Conservation (phyloP, 345 rosid genomes). For the Sonneratia alba region DNA sequence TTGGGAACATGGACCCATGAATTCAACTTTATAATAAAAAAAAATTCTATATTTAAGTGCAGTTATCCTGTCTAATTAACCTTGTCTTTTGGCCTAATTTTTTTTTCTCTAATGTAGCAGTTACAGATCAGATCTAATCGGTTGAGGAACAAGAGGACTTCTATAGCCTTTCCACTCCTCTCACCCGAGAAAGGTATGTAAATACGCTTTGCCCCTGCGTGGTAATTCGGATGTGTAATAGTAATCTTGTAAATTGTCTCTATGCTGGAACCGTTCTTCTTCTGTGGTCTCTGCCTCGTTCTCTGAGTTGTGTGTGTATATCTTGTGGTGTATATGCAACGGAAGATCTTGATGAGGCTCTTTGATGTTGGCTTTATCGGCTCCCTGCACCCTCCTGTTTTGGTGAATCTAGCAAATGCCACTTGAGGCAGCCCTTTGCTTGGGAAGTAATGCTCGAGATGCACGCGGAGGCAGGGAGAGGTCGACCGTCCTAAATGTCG, state of each 20-base stretch:
- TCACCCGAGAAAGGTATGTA: not conserved
- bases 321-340: not conserved
- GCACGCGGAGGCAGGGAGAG: not conserved
- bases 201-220: not conserved
- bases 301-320: not conserved
- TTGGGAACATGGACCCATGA: conserved; percentile 3
- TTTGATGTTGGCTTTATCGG: not conserved
- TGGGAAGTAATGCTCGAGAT: not conserved
- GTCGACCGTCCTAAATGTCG: too few species aligned
- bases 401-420: not conserved
- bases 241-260: not conserved
- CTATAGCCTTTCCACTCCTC: not conserved
- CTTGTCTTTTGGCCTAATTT: not conserved
- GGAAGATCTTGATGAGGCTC: not conserved
- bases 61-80: not conserved
- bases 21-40: not conserved
- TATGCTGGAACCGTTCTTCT: not conserved
- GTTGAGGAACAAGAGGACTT: conserved; percentile 1
- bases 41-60: not conserved
- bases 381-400: not conserved
- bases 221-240: not conserved
- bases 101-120: not conserved
- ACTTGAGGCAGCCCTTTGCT: too few species aligned
- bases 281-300: not conserved
- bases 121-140: not conserved